Evolutionary conservation across 495 filamentous ascomycete genomes (phyloP).

Genomic region (Apiosordaria backusii): DNA sequence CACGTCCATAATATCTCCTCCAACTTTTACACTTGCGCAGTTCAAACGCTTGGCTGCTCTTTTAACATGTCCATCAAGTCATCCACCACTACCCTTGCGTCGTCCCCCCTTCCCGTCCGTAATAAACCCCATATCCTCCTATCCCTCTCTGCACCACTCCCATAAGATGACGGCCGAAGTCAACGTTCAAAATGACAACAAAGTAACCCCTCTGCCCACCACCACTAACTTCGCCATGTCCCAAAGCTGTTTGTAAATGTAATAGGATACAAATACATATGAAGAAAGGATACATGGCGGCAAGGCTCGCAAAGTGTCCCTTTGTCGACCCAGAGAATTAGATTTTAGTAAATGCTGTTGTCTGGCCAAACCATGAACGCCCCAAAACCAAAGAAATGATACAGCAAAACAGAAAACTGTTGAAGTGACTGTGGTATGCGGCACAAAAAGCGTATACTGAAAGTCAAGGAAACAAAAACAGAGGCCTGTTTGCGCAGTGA

Average conservation of each 20-base stretch:
- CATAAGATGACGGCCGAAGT: too few relatives aligned
- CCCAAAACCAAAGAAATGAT: constrained; percentile 1
- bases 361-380: constrained; percentile 12
- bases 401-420: constrained; percentile 4
- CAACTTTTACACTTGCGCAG: neutral
- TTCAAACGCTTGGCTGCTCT: neutral
- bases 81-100: neutral
- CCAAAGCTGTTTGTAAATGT: neutral
- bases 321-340: constrained; percentile 8
- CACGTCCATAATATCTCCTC: neutral
- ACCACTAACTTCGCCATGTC: neutral
- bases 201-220: neutral
- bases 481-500: neutral
- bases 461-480: neutral
- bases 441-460: neutral
- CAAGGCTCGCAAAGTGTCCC: neutral
- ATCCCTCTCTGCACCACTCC: neutral
- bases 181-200: neutral
- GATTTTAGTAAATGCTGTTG: constrained; percentile 8
- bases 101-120: neutral
- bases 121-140: neutral
- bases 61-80: constrained; percentile 3
- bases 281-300: neutral
- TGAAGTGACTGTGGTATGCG: neutral
- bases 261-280: neutral